These are phyloP conservation scores for Hypericum androsaemum DNA, from an alignment of 345 rosid genomes.

Conservation along the genomic window DNA sequence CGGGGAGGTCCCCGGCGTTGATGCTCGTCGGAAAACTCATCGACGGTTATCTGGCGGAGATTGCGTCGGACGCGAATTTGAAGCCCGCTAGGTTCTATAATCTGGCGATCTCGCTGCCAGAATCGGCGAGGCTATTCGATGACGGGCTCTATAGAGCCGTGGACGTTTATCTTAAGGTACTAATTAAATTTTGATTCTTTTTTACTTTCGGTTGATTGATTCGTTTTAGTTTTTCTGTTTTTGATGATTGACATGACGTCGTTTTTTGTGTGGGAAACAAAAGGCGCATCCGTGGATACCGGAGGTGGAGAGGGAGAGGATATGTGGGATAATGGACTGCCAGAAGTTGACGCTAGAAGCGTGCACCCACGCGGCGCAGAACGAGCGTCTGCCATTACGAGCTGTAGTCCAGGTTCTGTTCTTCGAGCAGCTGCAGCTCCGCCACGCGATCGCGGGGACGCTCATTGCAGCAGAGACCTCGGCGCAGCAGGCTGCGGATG, in stretches of 20 bases:
- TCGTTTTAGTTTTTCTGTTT: not conserved
- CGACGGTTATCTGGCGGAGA: constrained; percentile 86
- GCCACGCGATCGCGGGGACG: constrained; percentile 87
- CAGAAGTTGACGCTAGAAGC: constrained; percentile 90
- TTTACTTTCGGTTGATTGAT: not conserved
- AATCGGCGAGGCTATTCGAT: constrained; percentile 77
- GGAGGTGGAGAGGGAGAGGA: constrained; percentile 78
- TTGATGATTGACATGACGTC: not conserved
- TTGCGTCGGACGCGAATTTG: constrained; percentile 84
- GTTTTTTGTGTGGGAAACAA: not conserved
- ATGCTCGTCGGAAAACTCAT: constrained; percentile 85
- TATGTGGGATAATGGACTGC: constrained; percentile 76
- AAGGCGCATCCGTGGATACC: constrained; percentile 91
- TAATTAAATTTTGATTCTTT: not conserved
- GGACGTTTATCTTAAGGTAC: constrained; percentile 85
- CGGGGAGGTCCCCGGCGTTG: constrained; percentile 32
- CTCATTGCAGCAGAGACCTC: constrained; percentile 53
- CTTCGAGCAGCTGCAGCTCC: constrained; percentile 88
- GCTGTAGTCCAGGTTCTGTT: constrained; percentile 95
- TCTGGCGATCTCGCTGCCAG: constrained; percentile 56
- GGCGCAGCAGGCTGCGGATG: constrained; percentile 32
- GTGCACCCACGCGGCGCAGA: constrained; percentile 98
- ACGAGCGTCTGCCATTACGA: constrained; percentile 87
- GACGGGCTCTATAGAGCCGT: constrained; percentile 96
- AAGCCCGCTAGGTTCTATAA: constrained; percentile 68